Percentiles rank a stretch among this genome's conserved stretches.
Conservation (phyloP, 2,329 filamentous ascomycete species). For the Volutella citrinella region DNA sequence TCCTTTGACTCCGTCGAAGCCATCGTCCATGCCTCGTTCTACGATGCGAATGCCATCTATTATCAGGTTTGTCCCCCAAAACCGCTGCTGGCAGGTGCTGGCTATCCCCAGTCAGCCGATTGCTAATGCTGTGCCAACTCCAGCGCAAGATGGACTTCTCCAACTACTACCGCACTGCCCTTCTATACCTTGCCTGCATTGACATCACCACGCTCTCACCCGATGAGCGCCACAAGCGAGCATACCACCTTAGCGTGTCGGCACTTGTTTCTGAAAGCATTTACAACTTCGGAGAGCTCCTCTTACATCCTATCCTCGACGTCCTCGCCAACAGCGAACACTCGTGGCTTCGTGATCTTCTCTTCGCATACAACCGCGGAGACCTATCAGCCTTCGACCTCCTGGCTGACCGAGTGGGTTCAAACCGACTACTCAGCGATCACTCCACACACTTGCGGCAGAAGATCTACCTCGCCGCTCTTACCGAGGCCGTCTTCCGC, state of each 20-base stretch:
- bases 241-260: conserved; percentile 89
- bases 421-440: conserved; percentile 74
- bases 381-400: conserved; percentile 85
- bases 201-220: conserved; percentile 72
- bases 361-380: conserved; percentile 96
- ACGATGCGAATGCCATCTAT: conserved; percentile 91
- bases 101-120: background rate
- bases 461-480: conserved; percentile 94
- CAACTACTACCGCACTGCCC: conserved; percentile 94
- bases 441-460: conserved; percentile 86
- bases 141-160: conserved; percentile 83
- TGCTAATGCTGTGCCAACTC: conserved; percentile 5
- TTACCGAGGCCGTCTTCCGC: conserved; percentile 95
- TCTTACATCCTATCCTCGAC: conserved; percentile 93
- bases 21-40: conserved; percentile 93
- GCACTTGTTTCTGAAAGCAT: conserved; percentile 92
- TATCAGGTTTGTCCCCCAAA: conserved; percentile 65
- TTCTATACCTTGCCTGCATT: conserved; percentile 96
- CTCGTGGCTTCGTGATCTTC: conserved; percentile 88
- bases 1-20: conserved; percentile 93
- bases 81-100: no score
- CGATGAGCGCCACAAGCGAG: conserved; percentile 74
- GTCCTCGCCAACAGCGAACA: conserved; percentile 67
- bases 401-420: conserved; percentile 75
- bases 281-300: conserved; percentile 99